Conservation (phyloP, 108 stramenopile genomes). For the Nitzschia sp. region DNA sequence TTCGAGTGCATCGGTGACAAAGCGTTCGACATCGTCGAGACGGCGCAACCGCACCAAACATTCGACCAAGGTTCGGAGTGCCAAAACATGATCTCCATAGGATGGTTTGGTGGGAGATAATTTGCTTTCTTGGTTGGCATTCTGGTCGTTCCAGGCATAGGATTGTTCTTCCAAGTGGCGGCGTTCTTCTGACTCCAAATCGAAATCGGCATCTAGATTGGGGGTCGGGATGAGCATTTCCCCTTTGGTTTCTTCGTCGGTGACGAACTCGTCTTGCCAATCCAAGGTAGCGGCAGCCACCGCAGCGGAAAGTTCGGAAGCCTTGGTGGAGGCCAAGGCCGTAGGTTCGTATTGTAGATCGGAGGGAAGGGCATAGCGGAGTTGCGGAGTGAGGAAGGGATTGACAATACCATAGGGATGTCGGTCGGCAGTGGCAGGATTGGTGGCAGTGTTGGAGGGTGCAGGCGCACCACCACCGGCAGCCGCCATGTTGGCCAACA, state of each 20-base stretch:
- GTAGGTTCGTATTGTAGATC: conserved; percentile 33
- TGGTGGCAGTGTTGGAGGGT: neutral
- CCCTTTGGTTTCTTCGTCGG: conserved; percentile 14
- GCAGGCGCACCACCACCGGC: neutral
- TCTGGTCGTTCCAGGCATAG: conserved; percentile 2
- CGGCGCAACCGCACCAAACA: conserved; percentile 66
- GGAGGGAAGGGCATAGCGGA: conserved; percentile 36
- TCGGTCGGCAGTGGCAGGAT: neutral
- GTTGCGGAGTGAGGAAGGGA: conserved; percentile 34
- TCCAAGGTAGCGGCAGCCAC: conserved; percentile 1
- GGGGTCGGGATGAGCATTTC: conserved; percentile 57
- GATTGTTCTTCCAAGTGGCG: conserved; percentile 65
- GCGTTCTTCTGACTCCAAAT: conserved; percentile 79
- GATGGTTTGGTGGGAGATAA: conserved; percentile 35
- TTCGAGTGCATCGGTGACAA: conserved; percentile 52
- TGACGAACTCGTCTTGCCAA: conserved; percentile 10
- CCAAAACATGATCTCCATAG: conserved; percentile 70
- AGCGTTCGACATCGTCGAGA: conserved; percentile 80
- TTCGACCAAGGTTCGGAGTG: conserved; percentile 79
- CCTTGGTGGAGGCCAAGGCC: neutral
- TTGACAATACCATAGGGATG: conserved; percentile 27
- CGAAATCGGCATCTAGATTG: conserved; percentile 75
- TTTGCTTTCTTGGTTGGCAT: neutral
- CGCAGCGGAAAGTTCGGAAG: neutral
- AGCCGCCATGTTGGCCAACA: neutral